These are phyloP conservation scores for Mycena metata DNA, from an alignment of 768 basidiomycete species.

Conservation along the genomic window DNA sequence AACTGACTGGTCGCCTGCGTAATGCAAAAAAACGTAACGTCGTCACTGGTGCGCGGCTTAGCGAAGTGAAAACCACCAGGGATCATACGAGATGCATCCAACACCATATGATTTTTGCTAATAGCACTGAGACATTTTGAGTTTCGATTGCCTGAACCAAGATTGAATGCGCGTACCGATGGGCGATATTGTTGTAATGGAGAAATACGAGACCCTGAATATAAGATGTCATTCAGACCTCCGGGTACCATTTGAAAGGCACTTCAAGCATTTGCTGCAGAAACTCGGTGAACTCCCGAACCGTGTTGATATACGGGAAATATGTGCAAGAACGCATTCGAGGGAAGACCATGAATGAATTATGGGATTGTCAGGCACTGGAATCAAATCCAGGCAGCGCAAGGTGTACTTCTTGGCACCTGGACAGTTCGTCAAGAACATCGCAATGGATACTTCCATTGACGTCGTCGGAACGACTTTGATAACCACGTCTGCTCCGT, in stretches of 20 bases:
- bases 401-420: not conserved
- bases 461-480: not conserved
- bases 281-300: constrained; percentile 8
- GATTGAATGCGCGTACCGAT: too few species aligned
- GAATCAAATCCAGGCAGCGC: not conserved
- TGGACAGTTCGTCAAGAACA: not conserved
- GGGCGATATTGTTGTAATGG: too few species aligned
- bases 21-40: not conserved
- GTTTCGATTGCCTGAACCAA: too few species aligned
- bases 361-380: not conserved
- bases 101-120: not conserved
- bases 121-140: not conserved
- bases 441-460: not conserved
- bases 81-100: constrained; percentile 14
- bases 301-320: not conserved
- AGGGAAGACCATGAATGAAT: not conserved
- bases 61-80: constrained; percentile 15
- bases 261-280: constrained; percentile 9
- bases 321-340: not conserved
- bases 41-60: not conserved
- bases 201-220: too few species aligned
- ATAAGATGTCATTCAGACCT: too few species aligned
- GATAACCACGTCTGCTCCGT: not conserved
- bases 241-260: too few species aligned
- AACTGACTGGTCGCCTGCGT: not conserved